These are phyloP conservation scores for Cucumis sativus DNA, from an alignment of 306 rosid genomes.

Conservation along the genomic window Cucumber_9930_V3 NC_026657.2:8418001-8418500, in stretches of 20 bases:
- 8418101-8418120: slow-evolving; percentile 61
- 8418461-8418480: slow-evolving; percentile 60
- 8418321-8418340: background rate
- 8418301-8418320: background rate
- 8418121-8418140: slow-evolving; percentile 84
- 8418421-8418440: slow-evolving; percentile 44
- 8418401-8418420: slow-evolving; percentile 52
- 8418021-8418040: background rate
- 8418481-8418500: slow-evolving; percentile 72
- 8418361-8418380: slow-evolving; percentile 64
- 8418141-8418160: slow-evolving; percentile 88
- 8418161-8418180: slow-evolving; percentile 52
- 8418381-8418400: slow-evolving; percentile 72
- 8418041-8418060: background rate
- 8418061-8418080: background rate
- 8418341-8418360: slow-evolving; percentile 60
- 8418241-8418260: background rate
- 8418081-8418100: slow-evolving; percentile 69
- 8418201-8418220: slow-evolving; percentile 67
- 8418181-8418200: slow-evolving; percentile 59
- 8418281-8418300: background rate
- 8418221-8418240: background rate
- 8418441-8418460: slow-evolving; percentile 53
- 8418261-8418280: background rate
- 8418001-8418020: slow-evolving; percentile 57